Evolutionary conservation across 2,329 filamentous ascomycete species (phyloP), one percentile per base, ranked within the genome.

Genomic region (Colletotrichum tropicicola): DNA sequence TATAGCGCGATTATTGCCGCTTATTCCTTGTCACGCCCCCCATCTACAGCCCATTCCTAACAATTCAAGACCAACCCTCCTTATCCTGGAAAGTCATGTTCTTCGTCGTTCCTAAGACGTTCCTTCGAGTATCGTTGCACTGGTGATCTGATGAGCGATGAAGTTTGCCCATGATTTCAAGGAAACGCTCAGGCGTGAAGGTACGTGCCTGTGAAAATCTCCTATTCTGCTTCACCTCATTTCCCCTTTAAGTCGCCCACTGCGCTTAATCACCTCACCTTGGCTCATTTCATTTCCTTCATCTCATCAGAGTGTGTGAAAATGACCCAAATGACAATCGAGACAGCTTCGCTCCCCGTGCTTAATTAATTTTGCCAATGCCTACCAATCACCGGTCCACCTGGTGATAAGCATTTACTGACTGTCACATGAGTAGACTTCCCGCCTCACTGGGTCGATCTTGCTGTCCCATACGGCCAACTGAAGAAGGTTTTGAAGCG

Each of bases 401-500:
- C n/a, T n/a, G n/a, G n/a, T n/a, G n/a, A n/a, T n/a, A n/a, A n/a
- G n/a, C n/a, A 35, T 43, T 39, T 43, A n/a, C n/a, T 15, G 13
- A 19, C 39, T 43, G n/a, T n/a, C 52, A 19, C 15, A 10, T 47
- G 12, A 12, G 17, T 54, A 83, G 91, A 87, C 68, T 97, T 93
- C 74, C 93, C 93, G 7, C 79, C 86, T 52, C 88, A 90, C 73
- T 90, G 87, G 87, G 80, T 94, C 51, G 85, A 91, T 45, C 89
- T 89, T 27, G 93, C 93, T 51, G 92, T 97, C 67, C 92, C 92
- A 3, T 97, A 97, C 75, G 87, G 90, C 45, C 88, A 93, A 76
- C 86, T 97, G 60, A 97, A 97, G 79, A 97, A 97, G 80, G 92
- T 92, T 78, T 90, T 97, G 74, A 95, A 94, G 74, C 90, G 90